Evolutionary conservation across 2,329 filamentous ascomycete species (phyloP).

Genomic region (Trichoderma harzianum): DNA sequence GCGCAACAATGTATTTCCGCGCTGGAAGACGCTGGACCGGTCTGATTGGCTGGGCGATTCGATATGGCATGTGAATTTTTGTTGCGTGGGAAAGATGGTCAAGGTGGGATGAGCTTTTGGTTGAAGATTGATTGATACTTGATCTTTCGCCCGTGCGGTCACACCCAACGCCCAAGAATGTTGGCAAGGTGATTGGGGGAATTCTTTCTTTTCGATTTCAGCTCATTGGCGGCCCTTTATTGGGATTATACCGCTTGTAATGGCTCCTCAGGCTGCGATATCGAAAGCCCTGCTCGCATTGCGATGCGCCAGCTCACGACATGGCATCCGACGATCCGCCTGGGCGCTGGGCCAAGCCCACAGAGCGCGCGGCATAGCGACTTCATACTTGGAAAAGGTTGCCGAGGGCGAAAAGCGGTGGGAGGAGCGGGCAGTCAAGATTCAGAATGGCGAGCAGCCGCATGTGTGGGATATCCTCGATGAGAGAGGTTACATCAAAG

Average conservation of each 20-base stretch:
- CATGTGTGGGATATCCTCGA: slow-evolving; percentile 64
- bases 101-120: slow-evolving; percentile 15
- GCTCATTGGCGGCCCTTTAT: neutral
- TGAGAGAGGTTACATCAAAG: slow-evolving; percentile 70
- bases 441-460: slow-evolving; percentile 47
- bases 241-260: slow-evolving; percentile 16
- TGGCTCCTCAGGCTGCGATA: slow-evolving; percentile 29
- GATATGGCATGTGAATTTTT: slow-evolving; percentile 29
- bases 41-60: slow-evolving; percentile 30
- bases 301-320: slow-evolving; percentile 27
- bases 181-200: neutral
- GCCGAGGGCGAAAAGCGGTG: slow-evolving; percentile 44
- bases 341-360: slow-evolving; percentile 24
- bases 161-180: neutral
- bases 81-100: slow-evolving; percentile 9
- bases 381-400: slow-evolving; percentile 44
- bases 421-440: slow-evolving; percentile 44
- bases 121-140: neutral
- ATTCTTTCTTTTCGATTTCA: neutral
- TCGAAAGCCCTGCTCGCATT: slow-evolving; percentile 26
- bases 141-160: neutral
- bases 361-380: slow-evolving; percentile 37
- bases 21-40: neutral
- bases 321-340: slow-evolving; percentile 23
- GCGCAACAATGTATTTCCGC: slow-evolving; percentile 30